Percentiles rank a stretch among this genome's conserved stretches.
Evolutionary conservation across 73 alveolate genomes (phyloP).

Genomic region (Paramecium sexaurelia): DNA sequence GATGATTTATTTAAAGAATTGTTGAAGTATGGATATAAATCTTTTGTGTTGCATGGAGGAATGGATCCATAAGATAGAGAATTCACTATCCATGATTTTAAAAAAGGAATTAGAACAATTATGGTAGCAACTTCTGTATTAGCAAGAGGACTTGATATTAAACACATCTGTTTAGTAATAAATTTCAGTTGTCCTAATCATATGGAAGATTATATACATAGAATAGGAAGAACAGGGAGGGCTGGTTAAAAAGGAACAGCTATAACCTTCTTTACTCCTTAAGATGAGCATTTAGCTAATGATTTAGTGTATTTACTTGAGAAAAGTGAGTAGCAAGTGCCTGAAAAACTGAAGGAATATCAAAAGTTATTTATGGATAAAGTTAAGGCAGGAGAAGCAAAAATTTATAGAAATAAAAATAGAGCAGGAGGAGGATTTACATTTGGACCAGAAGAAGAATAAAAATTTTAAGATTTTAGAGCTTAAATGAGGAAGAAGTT

Average conservation of each 20-base stretch:
- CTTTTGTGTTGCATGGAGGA: conserved; percentile 95
- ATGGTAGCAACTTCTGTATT: conserved; percentile 96
- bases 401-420: conserved; percentile 88
- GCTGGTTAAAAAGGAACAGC: conserved; percentile 99
- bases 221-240: conserved; percentile 99
- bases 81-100: conserved; percentile 89
- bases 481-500: conserved; percentile 84
- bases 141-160: conserved; percentile 98
- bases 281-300: conserved; percentile 89
- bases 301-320: conserved; percentile 95
- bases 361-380: conserved; percentile 85
- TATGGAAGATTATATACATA: conserved; percentile 98
- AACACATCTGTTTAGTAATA: conserved; percentile 87
- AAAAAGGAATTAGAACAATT: conserved; percentile 89
- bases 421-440: conserved; percentile 96
- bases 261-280: conserved; percentile 92
- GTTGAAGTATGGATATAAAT: conserved; percentile 84
- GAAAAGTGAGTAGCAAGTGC: conserved; percentile 87
- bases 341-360: conserved; percentile 89
- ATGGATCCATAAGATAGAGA: conserved; percentile 97
- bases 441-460: conserved; percentile 90
- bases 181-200: conserved; percentile 98
- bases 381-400: conserved; percentile 95
- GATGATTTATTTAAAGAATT: conserved; percentile 94
- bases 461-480: conserved; percentile 83